Conservation (phyloP, 257 asterid species). For the Cynanchum wilfordii region DNA sequence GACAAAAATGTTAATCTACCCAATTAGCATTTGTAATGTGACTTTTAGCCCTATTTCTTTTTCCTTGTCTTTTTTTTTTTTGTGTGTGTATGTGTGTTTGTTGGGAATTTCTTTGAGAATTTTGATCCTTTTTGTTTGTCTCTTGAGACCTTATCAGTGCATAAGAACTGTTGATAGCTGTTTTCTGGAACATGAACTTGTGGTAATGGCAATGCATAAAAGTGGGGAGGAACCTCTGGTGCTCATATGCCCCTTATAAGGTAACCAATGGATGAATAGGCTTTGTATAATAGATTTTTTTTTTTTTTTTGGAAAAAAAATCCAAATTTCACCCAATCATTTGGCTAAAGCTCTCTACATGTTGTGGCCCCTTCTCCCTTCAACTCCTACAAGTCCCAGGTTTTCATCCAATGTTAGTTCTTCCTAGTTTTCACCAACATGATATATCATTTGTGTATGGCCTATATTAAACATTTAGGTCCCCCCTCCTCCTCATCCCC, state of each 20-base stretch:
- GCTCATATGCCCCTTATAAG: background rate
- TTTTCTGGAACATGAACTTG: background rate
- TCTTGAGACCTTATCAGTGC: background rate
- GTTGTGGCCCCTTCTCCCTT: background rate
- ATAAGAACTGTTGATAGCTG: background rate
- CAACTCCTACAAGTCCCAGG: background rate
- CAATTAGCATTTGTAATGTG: background rate
- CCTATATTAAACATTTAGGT: background rate
- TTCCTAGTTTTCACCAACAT: conserved; percentile 11
- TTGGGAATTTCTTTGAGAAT: background rate
- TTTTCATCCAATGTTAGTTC: conserved; percentile 6
- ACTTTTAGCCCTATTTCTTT: background rate
- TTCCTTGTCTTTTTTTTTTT: background rate
- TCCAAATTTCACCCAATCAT: background rate
- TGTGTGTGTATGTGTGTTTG: background rate
- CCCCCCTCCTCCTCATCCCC: background rate
- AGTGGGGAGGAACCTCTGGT: background rate
- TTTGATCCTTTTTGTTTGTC: background rate
- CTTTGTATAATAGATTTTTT: background rate
- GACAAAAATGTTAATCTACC: background rate
- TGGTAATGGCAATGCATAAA: background rate
- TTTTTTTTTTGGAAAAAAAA: background rate
- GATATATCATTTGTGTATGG: conserved; percentile 18
- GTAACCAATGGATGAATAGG: conserved; percentile 5
- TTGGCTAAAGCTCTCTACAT: background rate